These are phyloP conservation scores for Phytopythium boreale DNA, from an alignment of 352 stramenopile genomes.

Conservation along the genomic window DNA sequence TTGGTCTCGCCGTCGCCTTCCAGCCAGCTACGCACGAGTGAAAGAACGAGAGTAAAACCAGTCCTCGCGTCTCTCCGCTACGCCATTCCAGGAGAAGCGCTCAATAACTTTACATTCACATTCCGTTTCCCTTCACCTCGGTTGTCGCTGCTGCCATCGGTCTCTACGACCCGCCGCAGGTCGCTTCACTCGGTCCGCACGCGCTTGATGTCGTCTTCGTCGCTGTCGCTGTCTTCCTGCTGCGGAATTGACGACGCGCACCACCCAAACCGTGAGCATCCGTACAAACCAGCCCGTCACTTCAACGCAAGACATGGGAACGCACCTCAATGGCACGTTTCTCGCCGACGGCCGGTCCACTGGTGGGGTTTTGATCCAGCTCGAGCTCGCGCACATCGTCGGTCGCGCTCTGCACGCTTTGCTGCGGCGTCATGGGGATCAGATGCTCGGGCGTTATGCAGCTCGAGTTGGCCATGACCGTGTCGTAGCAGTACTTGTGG, in stretches of 20 bases:
- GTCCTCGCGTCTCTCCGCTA: not conserved
- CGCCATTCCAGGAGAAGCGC: constrained; percentile 6
- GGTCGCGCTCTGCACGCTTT: constrained; percentile 21
- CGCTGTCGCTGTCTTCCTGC: constrained; percentile 62
- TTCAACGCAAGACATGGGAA: constrained; percentile 19
- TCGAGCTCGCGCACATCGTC: constrained; percentile 7
- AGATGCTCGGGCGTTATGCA: constrained; percentile 71
- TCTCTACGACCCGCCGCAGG: constrained; percentile 6
- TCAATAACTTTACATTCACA: constrained; percentile 12
- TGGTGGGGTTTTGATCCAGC: constrained; percentile 1
- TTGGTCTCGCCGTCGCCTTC: not conserved
- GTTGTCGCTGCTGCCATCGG: constrained; percentile 1
- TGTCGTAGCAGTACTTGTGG: constrained; percentile 89
- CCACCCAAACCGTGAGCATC: not conserved
- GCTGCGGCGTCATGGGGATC: constrained; percentile 48
- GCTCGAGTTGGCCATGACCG: constrained; percentile 79
- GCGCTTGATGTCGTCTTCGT: constrained; percentile 65
- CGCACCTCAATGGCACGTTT: constrained; percentile 60
- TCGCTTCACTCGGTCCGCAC: constrained; percentile 48
- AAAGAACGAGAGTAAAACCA: not conserved
- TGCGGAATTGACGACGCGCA: constrained; percentile 12
- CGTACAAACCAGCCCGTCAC: constrained; percentile 9
- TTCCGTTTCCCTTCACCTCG: constrained; percentile 4
- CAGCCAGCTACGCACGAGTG: not conserved
- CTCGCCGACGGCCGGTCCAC: constrained; percentile 11